A percentile compares a stretch with the other conserved stretches of the same genome.
Conservation (phyloP, 2,329 filamentous ascomycete species). For the Coleophoma eucalyptorum region DNA sequence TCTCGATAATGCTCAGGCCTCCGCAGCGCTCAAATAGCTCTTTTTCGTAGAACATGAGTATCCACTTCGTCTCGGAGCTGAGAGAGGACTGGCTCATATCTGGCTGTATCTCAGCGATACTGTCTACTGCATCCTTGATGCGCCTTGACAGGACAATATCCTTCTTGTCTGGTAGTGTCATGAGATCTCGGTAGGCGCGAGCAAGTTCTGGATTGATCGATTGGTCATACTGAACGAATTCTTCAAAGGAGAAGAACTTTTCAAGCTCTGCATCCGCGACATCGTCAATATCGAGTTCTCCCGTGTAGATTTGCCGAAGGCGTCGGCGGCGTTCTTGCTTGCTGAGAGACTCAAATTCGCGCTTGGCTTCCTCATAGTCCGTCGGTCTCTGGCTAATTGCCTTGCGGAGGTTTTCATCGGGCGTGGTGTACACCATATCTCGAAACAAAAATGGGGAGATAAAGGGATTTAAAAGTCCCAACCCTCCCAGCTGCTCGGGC, state of each 20-base stretch:
- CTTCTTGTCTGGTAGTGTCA: constrained; percentile 17
- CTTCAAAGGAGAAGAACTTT: constrained; percentile 32
- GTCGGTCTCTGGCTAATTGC: constrained; percentile 26
- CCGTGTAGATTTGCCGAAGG: constrained; percentile 4
- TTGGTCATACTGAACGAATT: constrained; percentile 29
- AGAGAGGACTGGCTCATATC: constrained; percentile 5
- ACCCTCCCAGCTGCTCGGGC: constrained; percentile 30
- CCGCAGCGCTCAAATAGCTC: constrained; percentile 33
- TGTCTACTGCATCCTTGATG: constrained; percentile 11
- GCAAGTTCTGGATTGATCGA: constrained; percentile 22
- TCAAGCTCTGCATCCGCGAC: neutral
- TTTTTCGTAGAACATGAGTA: constrained; percentile 27
- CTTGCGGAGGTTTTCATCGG: constrained; percentile 15
- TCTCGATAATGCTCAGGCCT: constrained; percentile 32
- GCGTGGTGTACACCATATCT: constrained; percentile 14
- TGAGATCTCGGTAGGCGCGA: constrained; percentile 23
- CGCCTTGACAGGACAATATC: constrained; percentile 15
- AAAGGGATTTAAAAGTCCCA: constrained; percentile 33
- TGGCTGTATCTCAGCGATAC: constrained; percentile 2
- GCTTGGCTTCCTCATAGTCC: constrained; percentile 28
- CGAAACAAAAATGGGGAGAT: constrained; percentile 25
- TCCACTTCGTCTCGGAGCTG: constrained; percentile 30
- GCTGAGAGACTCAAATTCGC: constrained; percentile 21
- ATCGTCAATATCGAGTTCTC: neutral
- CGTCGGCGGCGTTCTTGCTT: constrained; percentile 2